Evolutionary conservation across 164 flowering plant species (phyloP).

Genomic region (Annona cherimola): DNA sequence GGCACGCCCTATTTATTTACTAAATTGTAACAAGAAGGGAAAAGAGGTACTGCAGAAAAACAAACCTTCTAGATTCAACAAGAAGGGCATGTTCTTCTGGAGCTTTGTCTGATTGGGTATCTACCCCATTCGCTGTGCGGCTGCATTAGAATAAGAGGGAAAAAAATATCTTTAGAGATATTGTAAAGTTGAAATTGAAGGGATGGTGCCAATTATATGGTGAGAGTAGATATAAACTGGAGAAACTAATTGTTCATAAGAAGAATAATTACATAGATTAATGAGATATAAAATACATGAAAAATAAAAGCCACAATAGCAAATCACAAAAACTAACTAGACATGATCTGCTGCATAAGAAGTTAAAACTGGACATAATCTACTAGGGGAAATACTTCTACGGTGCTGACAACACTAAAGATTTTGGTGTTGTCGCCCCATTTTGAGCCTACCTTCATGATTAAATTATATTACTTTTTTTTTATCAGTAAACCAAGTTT

Average conservation of each 20-base stretch:
- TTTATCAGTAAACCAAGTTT: no score
- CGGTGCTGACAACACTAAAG: no score
- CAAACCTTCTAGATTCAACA: slow-evolving; percentile 74
- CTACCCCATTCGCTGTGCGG: slow-evolving; percentile 51
- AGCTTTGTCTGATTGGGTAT: slow-evolving; percentile 39
- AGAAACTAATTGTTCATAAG: background rate
- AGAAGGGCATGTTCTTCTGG: slow-evolving; percentile 68
- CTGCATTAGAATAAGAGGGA: slow-evolving; percentile 25
- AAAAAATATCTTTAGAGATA: background rate
- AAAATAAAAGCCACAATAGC: background rate
- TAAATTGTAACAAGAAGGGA: no score
- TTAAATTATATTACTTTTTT: no score
- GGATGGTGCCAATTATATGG: background rate
- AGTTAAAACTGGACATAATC: no score
- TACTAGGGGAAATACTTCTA: no score
- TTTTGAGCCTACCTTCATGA: no score
- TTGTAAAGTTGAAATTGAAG: background rate
- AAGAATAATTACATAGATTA: background rate
- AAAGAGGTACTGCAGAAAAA: background rate
- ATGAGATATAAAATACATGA: background rate
- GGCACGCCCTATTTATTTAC: no score
- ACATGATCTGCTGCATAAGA: no score
- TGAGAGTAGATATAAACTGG: background rate
- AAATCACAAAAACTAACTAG: no score
- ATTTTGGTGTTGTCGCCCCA: no score